phyloP scores from a whole-genome alignment of 1,139 yeast species.

The Geotrichum armillariae region DNA sequence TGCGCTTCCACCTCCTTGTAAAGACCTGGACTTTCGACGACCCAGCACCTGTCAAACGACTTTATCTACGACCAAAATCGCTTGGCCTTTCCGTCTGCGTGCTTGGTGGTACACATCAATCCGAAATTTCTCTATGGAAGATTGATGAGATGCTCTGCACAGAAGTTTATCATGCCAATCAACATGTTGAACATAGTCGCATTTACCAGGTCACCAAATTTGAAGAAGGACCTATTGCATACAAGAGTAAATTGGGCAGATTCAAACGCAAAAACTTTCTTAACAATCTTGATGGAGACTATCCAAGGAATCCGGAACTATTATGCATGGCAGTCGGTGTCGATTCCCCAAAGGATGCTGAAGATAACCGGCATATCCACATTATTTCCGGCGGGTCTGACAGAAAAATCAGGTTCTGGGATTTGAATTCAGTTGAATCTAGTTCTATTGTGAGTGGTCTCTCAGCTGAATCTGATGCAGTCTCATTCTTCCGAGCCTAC shows the following conservation, averaged over 20 bases:
- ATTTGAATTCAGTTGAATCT: constrained; percentile 42
- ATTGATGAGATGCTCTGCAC: constrained; percentile 63
- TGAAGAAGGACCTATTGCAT: constrained; percentile 23
- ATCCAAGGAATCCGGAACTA: constrained; percentile 14
- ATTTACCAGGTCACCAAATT: constrained; percentile 26
- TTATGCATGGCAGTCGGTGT: constrained; percentile 33
- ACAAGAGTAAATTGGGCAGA: constrained; percentile 16
- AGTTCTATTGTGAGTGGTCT: constrained; percentile 44
- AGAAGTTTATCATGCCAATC: constrained; percentile 44
- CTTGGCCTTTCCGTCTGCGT: constrained; percentile 50
- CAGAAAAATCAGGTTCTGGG: constrained; percentile 50
- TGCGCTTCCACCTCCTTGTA: constrained; percentile 61
- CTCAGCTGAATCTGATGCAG: constrained; percentile 27
- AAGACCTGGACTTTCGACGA: constrained; percentile 60
- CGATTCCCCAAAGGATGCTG: constrained; percentile 25
- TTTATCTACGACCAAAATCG: constrained; percentile 48
- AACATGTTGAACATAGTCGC: constrained; percentile 17
- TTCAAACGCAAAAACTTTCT: neutral
- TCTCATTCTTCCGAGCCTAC: constrained; percentile 18
- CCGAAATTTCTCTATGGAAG: constrained; percentile 76
- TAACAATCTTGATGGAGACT: neutral
- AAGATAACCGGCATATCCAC: constrained; percentile 19
- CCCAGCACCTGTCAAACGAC: constrained; percentile 46
- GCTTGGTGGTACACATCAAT: constrained; percentile 63
- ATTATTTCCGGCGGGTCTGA: constrained; percentile 44